Conservation (phyloP, 192 early-diverging fungal species). For the Irineochytrium annulatum region DNA sequence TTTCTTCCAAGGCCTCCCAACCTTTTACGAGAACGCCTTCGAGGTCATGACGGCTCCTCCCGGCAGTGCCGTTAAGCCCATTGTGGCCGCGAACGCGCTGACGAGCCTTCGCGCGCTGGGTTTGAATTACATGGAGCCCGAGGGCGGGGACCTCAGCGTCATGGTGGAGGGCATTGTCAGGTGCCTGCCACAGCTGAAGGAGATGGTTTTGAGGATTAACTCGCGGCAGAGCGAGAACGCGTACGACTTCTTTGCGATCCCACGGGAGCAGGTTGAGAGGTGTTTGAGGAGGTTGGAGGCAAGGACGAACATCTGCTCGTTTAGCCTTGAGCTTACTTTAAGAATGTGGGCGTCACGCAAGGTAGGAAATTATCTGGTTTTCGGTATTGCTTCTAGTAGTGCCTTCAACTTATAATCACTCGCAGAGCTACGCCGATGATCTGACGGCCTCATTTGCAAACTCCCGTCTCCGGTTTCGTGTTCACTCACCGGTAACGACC, state of each 20-base stretch:
- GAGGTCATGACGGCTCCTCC: background rate
- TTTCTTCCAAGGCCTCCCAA: constrained; percentile 28
- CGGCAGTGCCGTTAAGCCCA: background rate
- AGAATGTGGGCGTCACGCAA: constrained; percentile 20
- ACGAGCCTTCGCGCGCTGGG: constrained; percentile 9
- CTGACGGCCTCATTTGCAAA: constrained; percentile 11
- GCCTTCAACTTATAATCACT: too few species aligned
- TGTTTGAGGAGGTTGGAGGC: constrained; percentile 21
- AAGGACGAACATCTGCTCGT: background rate
- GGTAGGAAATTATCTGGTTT: too few species aligned
- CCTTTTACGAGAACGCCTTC: constrained; percentile 9
- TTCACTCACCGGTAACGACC: constrained; percentile 13
- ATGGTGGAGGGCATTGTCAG: constrained; percentile 36
- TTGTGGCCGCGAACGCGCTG: constrained; percentile 1
- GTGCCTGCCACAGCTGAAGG: constrained; percentile 23
- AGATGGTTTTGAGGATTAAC: constrained; percentile 23
- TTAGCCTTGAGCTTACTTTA: constrained; percentile 12
- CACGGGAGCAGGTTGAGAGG: constrained; percentile 20
- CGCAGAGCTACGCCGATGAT: constrained; percentile 22
- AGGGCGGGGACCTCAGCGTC: constrained; percentile 25
- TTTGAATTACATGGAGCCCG: constrained; percentile 30
- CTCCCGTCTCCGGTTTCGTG: constrained; percentile 6
- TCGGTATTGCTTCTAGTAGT: too few species aligned
- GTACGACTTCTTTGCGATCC: constrained; percentile 31
- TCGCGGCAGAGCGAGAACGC: constrained; percentile 16